These are phyloP conservation scores for Orychophragmus violaceus DNA, from an alignment of 345 rosid species.

Conservation along the genomic window DNA sequence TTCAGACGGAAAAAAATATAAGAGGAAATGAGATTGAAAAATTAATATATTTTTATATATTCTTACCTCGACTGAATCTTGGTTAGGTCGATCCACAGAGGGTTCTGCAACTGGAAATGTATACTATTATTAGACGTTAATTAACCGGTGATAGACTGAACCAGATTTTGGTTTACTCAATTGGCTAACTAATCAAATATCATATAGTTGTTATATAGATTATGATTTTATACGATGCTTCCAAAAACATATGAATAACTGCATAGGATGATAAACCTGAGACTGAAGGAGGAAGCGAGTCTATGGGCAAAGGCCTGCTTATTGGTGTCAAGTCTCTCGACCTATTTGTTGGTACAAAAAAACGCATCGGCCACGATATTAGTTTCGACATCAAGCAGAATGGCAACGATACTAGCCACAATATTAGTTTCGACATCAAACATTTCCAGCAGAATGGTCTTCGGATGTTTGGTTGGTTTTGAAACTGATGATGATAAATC, in stretches of 20 bases:
- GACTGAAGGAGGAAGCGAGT: neutral
- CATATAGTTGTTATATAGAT: neutral
- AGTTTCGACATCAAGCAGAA: neutral
- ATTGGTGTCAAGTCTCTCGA: neutral
- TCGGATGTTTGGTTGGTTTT: neutral
- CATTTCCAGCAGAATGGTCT: neutral
- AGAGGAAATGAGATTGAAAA: neutral
- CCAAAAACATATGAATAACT: neutral
- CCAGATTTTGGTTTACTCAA: neutral
- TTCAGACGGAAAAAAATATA: neutral
- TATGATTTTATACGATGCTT: neutral
- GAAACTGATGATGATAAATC: neutral
- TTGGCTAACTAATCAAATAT: neutral
- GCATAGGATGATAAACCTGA: neutral
- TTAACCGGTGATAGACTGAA: neutral
- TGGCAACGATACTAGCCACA: no score
- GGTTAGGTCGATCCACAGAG: neutral
- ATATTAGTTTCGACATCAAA: neutral
- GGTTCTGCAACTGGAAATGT: conserved; percentile 7
- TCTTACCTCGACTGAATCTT: neutral
- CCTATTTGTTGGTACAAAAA: neutral
- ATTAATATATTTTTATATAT: neutral
- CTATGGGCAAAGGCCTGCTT: neutral
- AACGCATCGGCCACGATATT: neutral
- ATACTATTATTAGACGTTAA: neutral